These are phyloP conservation scores for Chaetomium sp. DNA, from an alignment of 2,329 filamentous ascomycete species.

Conservation along the genomic window DNA sequence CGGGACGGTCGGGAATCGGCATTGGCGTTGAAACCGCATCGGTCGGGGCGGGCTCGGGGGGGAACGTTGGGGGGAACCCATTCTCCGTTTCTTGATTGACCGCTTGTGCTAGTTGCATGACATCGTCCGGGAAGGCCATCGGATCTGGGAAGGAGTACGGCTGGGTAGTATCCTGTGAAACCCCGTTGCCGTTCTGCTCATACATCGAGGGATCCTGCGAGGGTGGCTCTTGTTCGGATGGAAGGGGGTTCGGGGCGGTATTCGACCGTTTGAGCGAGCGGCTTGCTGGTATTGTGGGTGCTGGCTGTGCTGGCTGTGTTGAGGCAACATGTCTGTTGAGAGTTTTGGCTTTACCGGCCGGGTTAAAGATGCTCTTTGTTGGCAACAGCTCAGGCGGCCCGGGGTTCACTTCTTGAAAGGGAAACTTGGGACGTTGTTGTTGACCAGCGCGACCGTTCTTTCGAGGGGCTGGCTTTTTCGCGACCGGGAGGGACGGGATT, in stretches of 20 bases:
- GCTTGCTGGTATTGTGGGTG: slow-evolving; percentile 11
- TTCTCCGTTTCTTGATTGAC: slow-evolving; percentile 2
- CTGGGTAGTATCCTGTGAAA: not conserved
- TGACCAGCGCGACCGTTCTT: slow-evolving; percentile 12
- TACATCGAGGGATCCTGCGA: slow-evolving; percentile 5
- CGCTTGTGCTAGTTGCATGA: not conserved
- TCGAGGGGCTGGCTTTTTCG: slow-evolving; percentile 25
- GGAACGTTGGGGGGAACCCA: not conserved
- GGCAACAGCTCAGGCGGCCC: slow-evolving; percentile 39
- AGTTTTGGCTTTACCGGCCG: slow-evolving; percentile 23
- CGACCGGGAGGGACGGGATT: slow-evolving; percentile 7
- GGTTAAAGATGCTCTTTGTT: slow-evolving; percentile 38
- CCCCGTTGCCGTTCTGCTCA: not conserved
- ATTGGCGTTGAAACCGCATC: not conserved
- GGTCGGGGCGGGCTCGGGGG: not conserved
- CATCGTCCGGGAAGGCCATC: not conserved
- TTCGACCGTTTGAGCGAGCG: slow-evolving; percentile 20
- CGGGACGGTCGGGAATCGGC: slow-evolving; percentile 15
- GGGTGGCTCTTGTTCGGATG: slow-evolving; percentile 11
- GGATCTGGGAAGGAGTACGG: slow-evolving; percentile 3
- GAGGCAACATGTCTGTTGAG: slow-evolving; percentile 18
- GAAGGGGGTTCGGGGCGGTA: slow-evolving; percentile 18
- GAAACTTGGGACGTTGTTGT: slow-evolving; percentile 22
- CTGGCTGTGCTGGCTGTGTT: slow-evolving; percentile 3
- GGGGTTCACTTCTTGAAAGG: slow-evolving; percentile 37